Evolutionary conservation across 331 rosid genomes (phyloP).

Genomic region (Rhamnella rubrinervis): DNA sequence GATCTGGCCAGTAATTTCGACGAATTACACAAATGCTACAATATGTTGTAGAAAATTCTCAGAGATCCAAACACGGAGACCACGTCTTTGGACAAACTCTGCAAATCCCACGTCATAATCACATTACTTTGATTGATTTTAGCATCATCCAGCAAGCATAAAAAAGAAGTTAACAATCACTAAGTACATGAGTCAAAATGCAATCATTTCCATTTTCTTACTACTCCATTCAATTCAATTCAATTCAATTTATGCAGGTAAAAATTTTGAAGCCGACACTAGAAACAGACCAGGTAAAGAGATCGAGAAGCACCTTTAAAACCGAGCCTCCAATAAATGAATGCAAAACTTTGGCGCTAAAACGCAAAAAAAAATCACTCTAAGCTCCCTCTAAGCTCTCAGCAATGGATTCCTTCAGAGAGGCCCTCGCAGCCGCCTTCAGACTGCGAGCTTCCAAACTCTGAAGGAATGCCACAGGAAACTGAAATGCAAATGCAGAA

Average conservation of each 20-base stretch:
- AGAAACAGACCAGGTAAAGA: background rate
- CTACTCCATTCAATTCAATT: too few relatives aligned
- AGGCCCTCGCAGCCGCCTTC: background rate
- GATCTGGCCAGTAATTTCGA: conserved; percentile 39
- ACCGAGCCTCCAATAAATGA: too few relatives aligned
- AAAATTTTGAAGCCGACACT: background rate
- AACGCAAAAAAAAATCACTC: background rate
- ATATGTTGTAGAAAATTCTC: background rate
- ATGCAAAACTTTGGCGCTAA: background rate
- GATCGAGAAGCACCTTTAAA: conserved; percentile 12
- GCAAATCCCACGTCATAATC: conserved; percentile 36
- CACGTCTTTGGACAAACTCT: conserved; percentile 10
- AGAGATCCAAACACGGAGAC: conserved; percentile 6
- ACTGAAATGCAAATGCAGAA: background rate
- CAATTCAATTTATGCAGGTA: background rate
- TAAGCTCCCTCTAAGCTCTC: too few relatives aligned
- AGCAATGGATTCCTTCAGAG: conserved; percentile 2
- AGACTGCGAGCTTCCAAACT: background rate
- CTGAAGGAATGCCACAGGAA: conserved; percentile 14
- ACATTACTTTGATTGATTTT: conserved; percentile 14
- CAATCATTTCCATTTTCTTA: background rate
- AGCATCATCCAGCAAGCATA: background rate
- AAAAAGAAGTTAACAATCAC: background rate
- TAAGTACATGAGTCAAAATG: background rate
- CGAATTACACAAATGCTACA: conserved; percentile 27